Percentiles rank a stretch among this genome's conserved stretches.
These are phyloP conservation scores for Aspergillus caelatus DNA, from an alignment of 2,329 filamentous ascomycete species.

Conservation along the genomic window DNA sequence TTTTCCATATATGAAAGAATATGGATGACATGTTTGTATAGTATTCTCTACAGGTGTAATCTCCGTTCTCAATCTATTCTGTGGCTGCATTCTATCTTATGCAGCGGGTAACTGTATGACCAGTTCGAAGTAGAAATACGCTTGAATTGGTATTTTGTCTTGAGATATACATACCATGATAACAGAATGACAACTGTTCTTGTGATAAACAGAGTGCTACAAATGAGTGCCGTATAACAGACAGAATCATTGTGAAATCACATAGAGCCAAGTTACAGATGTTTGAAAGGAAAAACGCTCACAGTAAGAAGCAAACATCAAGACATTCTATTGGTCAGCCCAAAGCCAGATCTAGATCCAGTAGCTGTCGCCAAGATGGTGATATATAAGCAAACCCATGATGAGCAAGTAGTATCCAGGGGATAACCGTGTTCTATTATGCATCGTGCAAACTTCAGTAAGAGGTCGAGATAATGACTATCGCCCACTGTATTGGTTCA, in stretches of 20 bases:
- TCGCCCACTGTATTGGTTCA: too few species aligned
- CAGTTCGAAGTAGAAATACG: too few species aligned
- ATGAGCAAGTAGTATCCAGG: not conserved
- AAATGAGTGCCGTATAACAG: not conserved
- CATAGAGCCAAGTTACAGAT: not conserved
- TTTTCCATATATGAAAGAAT: not conserved
- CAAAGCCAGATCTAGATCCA: not conserved
- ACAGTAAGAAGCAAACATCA: not conserved
- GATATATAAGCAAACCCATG: not conserved
- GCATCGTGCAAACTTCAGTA: too few species aligned
- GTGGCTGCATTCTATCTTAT: too few species aligned
- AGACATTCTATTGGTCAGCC: too few species aligned
- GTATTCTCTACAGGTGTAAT: not conserved
- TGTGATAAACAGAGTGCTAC: not conserved
- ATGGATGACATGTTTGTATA: slow-evolving; percentile 1
- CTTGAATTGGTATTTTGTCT: too few species aligned
- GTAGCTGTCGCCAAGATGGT: not conserved
- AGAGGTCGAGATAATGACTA: not conserved
- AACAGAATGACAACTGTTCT: not conserved
- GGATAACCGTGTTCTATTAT: not conserved
- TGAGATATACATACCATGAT: not conserved
- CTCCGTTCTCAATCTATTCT: too few species aligned
- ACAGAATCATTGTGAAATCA: not conserved
- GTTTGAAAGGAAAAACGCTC: not conserved
- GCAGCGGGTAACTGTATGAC: too few species aligned